Evolutionary conservation across 2,329 filamentous ascomycete genomes (phyloP), one percentile per base, ranked within the genome.

Genomic region (Apiospora aurea): DNA sequence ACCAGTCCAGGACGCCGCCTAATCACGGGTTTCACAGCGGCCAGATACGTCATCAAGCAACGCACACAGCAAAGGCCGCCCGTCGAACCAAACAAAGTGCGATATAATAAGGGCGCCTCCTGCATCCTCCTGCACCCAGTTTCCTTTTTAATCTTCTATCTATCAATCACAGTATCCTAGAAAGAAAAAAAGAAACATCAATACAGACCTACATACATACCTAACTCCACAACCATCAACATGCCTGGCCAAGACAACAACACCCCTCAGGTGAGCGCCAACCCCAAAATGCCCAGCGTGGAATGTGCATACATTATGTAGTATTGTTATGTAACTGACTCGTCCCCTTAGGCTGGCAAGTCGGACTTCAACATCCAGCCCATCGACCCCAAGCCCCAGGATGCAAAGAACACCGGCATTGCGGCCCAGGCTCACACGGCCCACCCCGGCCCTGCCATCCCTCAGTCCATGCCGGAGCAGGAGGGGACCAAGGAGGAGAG

Each of bases 401-500:
- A 78, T 82, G 77, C 85, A 86, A 79, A 72, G 72, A 68, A 73
- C 73, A 13, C 76, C 75, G 69, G 73, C 71, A 26, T 86, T 89
- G 57, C 18, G 34, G 34, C 57, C 77, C 83, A 85, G 70, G 83
- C 87, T 47, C 85, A 87, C 78, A 79, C 86, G 71, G 89, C 89
- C 24, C 83, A 87, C 69, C 90, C 89, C 16, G 90, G 90, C 46
- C 90, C 90, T 21, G 89, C 83, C 41, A 76, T 90, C 38, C 83
- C 87, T 24, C 81, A 89, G 74, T 84, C 87, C 73, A 86, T 90
- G 82, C 85, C 86, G 21, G 81, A 87, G 69, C 80, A 87, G 79
- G 89, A 91, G 82, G 90, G 89, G 21, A 89, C 87, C 72, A 92
- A 92, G 82, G 91, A 93, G 80, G 92, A 94, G 78, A 88, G 92